Evolutionary conservation across 2,329 filamentous ascomycete genomes (phyloP).

Genomic region (Alternaria sp.): DNA sequence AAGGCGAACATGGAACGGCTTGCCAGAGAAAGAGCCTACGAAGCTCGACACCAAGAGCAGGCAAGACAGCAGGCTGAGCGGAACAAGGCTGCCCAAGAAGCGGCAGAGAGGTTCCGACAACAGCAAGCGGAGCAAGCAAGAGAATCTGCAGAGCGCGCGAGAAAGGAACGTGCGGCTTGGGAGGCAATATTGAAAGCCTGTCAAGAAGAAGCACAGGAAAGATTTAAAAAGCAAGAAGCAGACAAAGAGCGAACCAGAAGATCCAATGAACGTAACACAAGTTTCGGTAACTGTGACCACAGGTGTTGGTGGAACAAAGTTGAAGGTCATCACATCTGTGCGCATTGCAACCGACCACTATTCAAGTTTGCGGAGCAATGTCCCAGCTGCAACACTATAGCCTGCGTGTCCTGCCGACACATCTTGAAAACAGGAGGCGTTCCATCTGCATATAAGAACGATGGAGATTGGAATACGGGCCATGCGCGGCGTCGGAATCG

Average conservation of each 20-base stretch:
- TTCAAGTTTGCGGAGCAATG: conserved; percentile 7
- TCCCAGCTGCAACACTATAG: background rate
- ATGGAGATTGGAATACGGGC: background rate
- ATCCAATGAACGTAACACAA: background rate
- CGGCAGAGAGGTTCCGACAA: background rate
- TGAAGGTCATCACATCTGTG: conserved; percentile 2
- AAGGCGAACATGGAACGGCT: background rate
- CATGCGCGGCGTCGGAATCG: background rate
- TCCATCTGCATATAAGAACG: background rate
- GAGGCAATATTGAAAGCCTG: background rate
- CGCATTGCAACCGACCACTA: background rate
- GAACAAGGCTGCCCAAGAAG: conserved; percentile 1
- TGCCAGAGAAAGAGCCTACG: background rate
- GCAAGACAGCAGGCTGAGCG: conserved; percentile 3
- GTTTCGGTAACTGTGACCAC: background rate
- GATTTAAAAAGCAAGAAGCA: background rate
- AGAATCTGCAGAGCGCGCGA: background rate
- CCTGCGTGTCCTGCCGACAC: background rate
- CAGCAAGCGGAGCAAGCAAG: background rate
- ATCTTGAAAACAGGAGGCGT: background rate
- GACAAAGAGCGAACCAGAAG: background rate
- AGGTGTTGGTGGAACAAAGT: background rate
- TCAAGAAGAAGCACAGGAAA: background rate
- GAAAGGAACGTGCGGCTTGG: background rate
- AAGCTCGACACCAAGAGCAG: background rate